Evolutionary conservation across 2,329 filamentous ascomycete genomes (phyloP), one percentile per base, ranked within the genome.

Genomic region (Xylaria sp.): DNA sequence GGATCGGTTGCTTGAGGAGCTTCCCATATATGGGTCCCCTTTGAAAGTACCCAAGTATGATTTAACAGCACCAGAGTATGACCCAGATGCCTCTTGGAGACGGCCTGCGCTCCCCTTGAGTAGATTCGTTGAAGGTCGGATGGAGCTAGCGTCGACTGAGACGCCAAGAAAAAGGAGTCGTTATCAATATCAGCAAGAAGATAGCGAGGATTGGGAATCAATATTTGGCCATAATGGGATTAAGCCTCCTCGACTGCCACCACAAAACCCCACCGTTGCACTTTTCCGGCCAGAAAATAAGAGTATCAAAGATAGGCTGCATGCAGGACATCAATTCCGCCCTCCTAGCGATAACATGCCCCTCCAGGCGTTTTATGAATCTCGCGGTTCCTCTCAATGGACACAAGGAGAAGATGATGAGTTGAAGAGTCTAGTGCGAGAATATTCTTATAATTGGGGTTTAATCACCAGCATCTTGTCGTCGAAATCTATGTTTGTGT

Each of bases 381-480:
- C 88, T 69, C 87, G 96, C 45, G 89, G 86, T 61, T 90, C 94
- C 1, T 98, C 96, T 3, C 94, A 97, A 76, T 99, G 96, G 96
- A 93, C 93, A 0, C 87, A 89, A 76, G 85, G 91, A 2, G 96
- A 99, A 78, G 96, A 99, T 73, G 94, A 98, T 74, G 93, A 97
- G 79, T 84, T 99, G 7, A 90, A 93, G 62, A 87, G 86, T 53
- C 85, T 97, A 46, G 96, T 97, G 20, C 92, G 93, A 73, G 93
- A 98, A 70, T 97, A 96, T 76, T 93, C 93, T 0, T 98, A 97
- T 83, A 99, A 99, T 75, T 99, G 96, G 96, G 97, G 94, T 3
- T 84, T 99, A 5, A 97, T 98, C 62, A 93, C 94, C 1, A 92
- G 89, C 73, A 90, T 95, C 67, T 83, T 98, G 61, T 86, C 89